A percentile compares a stretch with the other conserved stretches of the same genome.
These are phyloP conservation scores for Nigrospora oryzae DNA, from an alignment of 2,329 filamentous ascomycete species.

Conservation along the genomic window DNA sequence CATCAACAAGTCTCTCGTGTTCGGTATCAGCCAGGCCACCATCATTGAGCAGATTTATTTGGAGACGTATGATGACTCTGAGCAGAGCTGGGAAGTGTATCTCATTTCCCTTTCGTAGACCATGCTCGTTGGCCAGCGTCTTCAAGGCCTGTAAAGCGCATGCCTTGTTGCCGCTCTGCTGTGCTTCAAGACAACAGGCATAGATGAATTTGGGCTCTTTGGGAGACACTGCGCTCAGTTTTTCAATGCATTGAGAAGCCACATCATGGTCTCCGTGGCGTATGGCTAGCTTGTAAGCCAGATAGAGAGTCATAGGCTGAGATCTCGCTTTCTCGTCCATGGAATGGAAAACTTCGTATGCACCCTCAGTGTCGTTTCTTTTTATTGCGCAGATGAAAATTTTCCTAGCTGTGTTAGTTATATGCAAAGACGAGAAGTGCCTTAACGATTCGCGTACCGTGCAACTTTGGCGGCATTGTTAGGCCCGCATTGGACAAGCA, in stretches of 20 bases:
- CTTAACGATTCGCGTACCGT: constrained; percentile 33
- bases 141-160: constrained; percentile 53
- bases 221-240: constrained; percentile 42
- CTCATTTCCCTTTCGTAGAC: constrained; percentile 34
- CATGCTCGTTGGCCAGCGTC: constrained; percentile 48
- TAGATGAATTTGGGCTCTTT: constrained; percentile 60
- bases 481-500: constrained; percentile 59
- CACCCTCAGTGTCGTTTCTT: constrained; percentile 43
- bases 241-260: constrained; percentile 56
- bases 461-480: constrained; percentile 60
- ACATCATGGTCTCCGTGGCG: constrained; percentile 45
- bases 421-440: not conserved
- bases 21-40: constrained; percentile 9
- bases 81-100: constrained; percentile 57
- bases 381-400: constrained; percentile 62
- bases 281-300: constrained; percentile 68
- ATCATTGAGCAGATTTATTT: constrained; percentile 31
- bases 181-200: constrained; percentile 72
- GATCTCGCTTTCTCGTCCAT: constrained; percentile 51
- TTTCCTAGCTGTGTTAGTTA: constrained; percentile 44
- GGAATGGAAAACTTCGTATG: constrained; percentile 43
- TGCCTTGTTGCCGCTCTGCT: constrained; percentile 51
- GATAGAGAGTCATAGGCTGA: constrained; percentile 60
- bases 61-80: constrained; percentile 48
- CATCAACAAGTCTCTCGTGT: constrained; percentile 22